A percentile compares a stretch with the other conserved stretches of the same genome.
phyloP scores from a whole-genome alignment of 306 rosid genomes.

The Acacia acuminata region DNA sequence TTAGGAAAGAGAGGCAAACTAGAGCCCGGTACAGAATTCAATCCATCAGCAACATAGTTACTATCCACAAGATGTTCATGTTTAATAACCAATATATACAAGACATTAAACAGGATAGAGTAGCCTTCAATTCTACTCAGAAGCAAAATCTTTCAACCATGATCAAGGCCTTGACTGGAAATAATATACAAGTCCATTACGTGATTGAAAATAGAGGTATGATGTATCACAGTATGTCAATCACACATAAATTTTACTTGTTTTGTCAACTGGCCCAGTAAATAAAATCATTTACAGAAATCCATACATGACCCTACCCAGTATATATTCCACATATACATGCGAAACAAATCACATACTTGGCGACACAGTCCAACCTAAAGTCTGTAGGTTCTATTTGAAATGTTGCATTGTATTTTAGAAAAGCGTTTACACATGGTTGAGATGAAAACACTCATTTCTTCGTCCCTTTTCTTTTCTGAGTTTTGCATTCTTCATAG shows the following conservation, averaged over 20 bases:
- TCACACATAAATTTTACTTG: neutral
- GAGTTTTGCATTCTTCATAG: neutral
- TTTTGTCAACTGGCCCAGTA: neutral
- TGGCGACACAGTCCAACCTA: neutral
- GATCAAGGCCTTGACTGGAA: neutral
- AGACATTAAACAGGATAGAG: neutral
- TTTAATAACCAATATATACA: neutral
- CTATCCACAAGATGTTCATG: neutral
- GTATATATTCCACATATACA: neutral
- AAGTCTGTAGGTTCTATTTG: neutral
- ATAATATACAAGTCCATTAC: neutral
- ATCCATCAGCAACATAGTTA: neutral
- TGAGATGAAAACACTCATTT: neutral
- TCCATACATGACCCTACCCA: neutral
- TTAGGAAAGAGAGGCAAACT: conserved; percentile 17
- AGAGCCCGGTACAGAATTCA: conserved; percentile 9
- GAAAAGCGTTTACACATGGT: neutral
- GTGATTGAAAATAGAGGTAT: neutral
- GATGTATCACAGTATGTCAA: neutral
- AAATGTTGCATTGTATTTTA: neutral
- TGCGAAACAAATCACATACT: neutral
- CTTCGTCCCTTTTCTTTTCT: neutral
- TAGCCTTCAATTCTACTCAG: neutral
- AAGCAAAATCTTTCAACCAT: neutral
- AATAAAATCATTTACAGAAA: neutral